A percentile compares a stretch with the other conserved stretches of the same genome.
Conservation (phyloP, 2,329 filamentous ascomycete genomes). For the Metarhizium anisopliae region DNA sequence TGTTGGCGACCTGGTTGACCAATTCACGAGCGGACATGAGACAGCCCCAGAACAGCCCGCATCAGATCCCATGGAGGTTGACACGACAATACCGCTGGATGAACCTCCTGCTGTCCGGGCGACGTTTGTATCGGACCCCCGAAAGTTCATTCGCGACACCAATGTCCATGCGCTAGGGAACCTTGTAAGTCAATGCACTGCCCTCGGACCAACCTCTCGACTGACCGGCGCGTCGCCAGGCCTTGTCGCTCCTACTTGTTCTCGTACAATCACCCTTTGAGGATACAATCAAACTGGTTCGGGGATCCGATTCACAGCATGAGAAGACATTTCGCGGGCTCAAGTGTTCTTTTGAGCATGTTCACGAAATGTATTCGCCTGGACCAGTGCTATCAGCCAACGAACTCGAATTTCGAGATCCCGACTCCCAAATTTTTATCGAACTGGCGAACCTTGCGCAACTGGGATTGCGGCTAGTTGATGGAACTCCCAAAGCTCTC, state of each 20-base stretch:
- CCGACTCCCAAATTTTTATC: slow-evolving; percentile 26
- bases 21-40: slow-evolving; percentile 18
- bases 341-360: slow-evolving; percentile 22
- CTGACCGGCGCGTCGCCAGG: slow-evolving; percentile 14
- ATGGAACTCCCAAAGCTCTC: slow-evolving; percentile 28
- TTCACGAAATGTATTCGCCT: slow-evolving; percentile 25
- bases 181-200: slow-evolving; percentile 23
- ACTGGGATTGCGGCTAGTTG: slow-evolving; percentile 31
- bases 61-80: slow-evolving; percentile 25
- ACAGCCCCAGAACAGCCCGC: slow-evolving; percentile 7
- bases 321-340: slow-evolving; percentile 22
- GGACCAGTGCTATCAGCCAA: slow-evolving; percentile 22
- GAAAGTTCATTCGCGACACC: slow-evolving; percentile 27
- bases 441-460: slow-evolving; percentile 41
- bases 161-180: slow-evolving; percentile 31
- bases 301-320: slow-evolving; percentile 24
- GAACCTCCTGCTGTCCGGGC: slow-evolving; percentile 20
- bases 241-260: slow-evolving; percentile 28
- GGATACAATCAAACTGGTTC: slow-evolving; percentile 23
- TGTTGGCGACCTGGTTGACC: slow-evolving; percentile 27
- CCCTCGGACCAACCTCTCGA: slow-evolving; percentile 8
- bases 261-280: slow-evolving; percentile 28
- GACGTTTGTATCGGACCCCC: slow-evolving; percentile 26
- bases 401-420: slow-evolving; percentile 23
- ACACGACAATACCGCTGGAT: slow-evolving; percentile 16